Evolutionary conservation across 2,329 filamentous ascomycete genomes (phyloP).

Genomic region (Cercospora brassicicola): DNA sequence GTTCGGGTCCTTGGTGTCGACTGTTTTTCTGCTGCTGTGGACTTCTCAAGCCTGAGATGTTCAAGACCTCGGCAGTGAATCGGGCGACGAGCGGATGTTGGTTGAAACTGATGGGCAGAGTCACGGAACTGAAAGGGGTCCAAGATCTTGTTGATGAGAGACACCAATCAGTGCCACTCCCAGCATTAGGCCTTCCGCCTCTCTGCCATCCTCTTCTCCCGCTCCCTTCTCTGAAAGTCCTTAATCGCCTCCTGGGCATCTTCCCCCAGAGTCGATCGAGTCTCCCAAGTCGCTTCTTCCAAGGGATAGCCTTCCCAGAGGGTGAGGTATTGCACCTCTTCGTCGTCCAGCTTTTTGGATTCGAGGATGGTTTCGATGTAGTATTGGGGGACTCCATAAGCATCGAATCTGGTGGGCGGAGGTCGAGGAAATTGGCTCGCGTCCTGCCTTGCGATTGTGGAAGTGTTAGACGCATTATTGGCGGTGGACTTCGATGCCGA

Average conservation of each 20-base stretch:
- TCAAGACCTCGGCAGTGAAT: too few relatives aligned
- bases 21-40: neutral
- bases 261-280: neutral
- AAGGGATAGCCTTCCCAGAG: neutral
- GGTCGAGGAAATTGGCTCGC: neutral
- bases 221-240: neutral
- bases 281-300: neutral
- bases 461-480: neutral
- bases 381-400: neutral
- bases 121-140: too few relatives aligned
- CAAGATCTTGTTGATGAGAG: too few relatives aligned
- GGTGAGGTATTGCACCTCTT: neutral
- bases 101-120: too few relatives aligned
- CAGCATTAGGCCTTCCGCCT: neutral
- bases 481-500: too few relatives aligned
- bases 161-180: too few relatives aligned
- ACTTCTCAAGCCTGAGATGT: too few relatives aligned
- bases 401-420: neutral
- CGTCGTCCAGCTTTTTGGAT: neutral
- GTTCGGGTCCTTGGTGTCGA: neutral
- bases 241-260: neutral
- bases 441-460: neutral
- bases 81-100: too few relatives aligned
- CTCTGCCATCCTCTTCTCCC: neutral
- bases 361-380: neutral